These are phyloP conservation scores for Kalanchoe fedtschenkoi DNA, from an alignment of 164 flowering plant species.

Conservation along the genomic window DNA sequence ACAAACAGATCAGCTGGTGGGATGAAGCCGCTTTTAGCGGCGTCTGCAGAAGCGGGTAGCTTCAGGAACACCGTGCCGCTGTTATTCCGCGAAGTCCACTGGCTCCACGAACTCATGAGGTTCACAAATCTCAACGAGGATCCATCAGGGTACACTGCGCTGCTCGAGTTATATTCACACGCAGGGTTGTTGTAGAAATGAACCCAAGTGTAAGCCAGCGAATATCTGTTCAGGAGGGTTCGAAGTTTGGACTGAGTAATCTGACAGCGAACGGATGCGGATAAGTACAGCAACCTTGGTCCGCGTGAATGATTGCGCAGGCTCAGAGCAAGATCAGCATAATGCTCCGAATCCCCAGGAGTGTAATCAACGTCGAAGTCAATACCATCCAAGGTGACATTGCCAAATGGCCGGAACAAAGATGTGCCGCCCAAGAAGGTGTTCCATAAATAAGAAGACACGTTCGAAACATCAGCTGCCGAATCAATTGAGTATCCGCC, in stretches of 20 bases:
- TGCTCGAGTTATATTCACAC: conserved; percentile 8
- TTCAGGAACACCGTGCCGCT: conserved; percentile 3
- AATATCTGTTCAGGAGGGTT: not conserved
- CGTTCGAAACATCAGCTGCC: conserved; percentile 9
- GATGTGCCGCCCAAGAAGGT: conserved; percentile 16
- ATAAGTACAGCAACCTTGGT: conserved; percentile 9
- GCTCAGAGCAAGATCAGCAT: not conserved
- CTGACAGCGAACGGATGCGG: conserved; percentile 12
- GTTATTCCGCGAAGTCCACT: conserved; percentile 2
- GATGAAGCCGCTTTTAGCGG: not conserved
- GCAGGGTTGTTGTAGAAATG: conserved; percentile 12
- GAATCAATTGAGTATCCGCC: conserved; percentile 12
- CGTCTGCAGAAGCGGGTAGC: conserved; percentile 5
- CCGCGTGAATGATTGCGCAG: not conserved
- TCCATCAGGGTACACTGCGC: too few species aligned
- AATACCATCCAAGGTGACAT: conserved; percentile 15
- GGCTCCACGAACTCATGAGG: not conserved
- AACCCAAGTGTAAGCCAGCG: conserved; percentile 9
- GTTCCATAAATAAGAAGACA: conserved; percentile 14
- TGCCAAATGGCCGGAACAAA: conserved; percentile 13
- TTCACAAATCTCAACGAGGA: too few species aligned
- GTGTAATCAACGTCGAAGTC: conserved; percentile 18
- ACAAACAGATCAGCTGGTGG: not conserved
- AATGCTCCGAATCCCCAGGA: not conserved
- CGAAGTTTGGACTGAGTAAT: conserved; percentile 5